These are phyloP conservation scores for Gracilaria domingensis DNA, from an alignment of 23 red algal species.

Conservation along the genomic window DNA sequence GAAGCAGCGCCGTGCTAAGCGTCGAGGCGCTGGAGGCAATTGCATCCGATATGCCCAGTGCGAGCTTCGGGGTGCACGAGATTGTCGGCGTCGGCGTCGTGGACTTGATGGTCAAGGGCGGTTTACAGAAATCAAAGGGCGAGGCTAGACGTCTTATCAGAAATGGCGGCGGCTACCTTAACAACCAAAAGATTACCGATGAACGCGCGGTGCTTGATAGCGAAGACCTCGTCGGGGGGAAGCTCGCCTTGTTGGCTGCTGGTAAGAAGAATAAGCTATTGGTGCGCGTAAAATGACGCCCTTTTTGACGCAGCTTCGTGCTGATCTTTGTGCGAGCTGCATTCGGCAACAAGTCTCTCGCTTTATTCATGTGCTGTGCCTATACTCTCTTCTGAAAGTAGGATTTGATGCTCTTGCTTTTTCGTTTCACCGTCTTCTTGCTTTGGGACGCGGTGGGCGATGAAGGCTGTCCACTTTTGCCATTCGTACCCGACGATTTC, in stretches of 20 bases:
- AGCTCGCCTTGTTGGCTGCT: constrained; percentile 83
- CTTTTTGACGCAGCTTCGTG: not conserved
- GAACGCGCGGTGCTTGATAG: constrained; percentile 50
- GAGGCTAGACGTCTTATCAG: constrained; percentile 90
- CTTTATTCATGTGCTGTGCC: not conserved
- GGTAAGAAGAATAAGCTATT: constrained; percentile 98
- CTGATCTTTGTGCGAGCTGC: not conserved
- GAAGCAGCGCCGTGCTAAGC: constrained; percentile 63
- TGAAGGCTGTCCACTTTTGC: not conserved
- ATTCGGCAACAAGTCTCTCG: not conserved
- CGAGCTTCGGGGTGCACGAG: constrained; percentile 31
- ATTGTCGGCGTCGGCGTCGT: constrained; percentile 76
- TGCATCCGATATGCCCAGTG: constrained; percentile 75
- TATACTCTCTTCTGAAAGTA: constrained; percentile 28
- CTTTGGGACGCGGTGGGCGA: not conserved
- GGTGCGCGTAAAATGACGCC: constrained; percentile 47
- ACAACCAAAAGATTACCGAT: constrained; percentile 84
- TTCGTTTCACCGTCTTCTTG: constrained; percentile 6
- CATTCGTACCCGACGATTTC: not conserved
- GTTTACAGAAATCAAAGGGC: constrained; percentile 86
- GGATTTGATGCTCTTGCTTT: constrained; percentile 29
- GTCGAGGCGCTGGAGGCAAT: constrained; percentile 81
- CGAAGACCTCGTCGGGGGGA: constrained; percentile 79
- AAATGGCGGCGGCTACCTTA: constrained; percentile 91
- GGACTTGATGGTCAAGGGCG: constrained; percentile 87